phyloP scores from a whole-genome alignment of 169 alveolate genomes.

The Perkinsus chesapeaki region DNA sequence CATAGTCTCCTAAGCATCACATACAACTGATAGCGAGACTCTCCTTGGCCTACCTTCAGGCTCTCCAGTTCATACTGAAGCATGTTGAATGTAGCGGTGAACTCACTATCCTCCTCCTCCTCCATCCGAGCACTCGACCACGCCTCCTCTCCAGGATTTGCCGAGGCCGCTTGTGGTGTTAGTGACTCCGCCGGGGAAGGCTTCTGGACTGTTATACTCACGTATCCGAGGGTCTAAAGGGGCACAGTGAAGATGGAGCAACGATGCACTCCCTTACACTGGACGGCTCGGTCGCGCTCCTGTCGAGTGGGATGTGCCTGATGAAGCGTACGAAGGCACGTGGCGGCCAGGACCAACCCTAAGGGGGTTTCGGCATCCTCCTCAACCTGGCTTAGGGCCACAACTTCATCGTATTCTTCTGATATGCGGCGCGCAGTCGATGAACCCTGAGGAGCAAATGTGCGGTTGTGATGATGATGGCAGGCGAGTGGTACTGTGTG shows the following conservation, averaged over 20 bases:
- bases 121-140: not conserved
- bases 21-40: not conserved
- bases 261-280: no score
- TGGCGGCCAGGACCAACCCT: not conserved
- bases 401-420: not conserved
- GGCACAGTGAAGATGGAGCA: no score
- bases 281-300: no score
- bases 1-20: not conserved
- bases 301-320: not conserved
- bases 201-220: no score
- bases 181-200: no score
- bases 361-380: not conserved
- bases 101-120: not conserved
- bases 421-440: not conserved
- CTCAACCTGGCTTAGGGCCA: not conserved
- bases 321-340: no score
- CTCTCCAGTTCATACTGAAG: not conserved
- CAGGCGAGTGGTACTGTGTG: no score
- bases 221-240: no score
- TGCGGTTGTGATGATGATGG: no score
- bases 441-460: not conserved
- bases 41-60: not conserved
- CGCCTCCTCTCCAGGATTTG: no score
- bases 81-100: not conserved
- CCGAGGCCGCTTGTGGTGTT: no score